These are phyloP conservation scores for Rostrohypoxylon terebratum DNA, from an alignment of 495 filamentous ascomycete species.

Conservation along the genomic window DNA sequence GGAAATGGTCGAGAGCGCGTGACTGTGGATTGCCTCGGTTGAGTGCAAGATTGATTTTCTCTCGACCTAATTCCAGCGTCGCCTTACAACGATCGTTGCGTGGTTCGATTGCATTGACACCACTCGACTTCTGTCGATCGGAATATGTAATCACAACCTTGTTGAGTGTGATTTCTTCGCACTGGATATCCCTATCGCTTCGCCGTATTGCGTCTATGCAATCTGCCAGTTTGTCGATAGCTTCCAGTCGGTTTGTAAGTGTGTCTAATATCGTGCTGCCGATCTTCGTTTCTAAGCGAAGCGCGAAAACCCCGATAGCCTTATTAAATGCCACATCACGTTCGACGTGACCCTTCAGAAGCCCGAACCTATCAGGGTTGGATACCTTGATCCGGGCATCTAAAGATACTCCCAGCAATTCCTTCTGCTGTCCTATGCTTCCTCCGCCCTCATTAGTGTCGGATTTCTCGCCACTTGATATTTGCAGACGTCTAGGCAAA, in stretches of 20 bases:
- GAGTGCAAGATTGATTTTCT: constrained; percentile 64
- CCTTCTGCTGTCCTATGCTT: constrained; percentile 41
- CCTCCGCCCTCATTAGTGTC: constrained; percentile 33
- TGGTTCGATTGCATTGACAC: constrained; percentile 23
- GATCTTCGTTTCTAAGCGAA: constrained; percentile 67
- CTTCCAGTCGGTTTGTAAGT: constrained; percentile 66
- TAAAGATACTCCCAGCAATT: constrained; percentile 49
- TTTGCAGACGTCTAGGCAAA: constrained; percentile 15
- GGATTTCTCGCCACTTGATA: constrained; percentile 20
- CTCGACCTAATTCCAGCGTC: constrained; percentile 50
- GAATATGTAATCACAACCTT: constrained; percentile 73
- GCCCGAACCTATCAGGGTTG: constrained; percentile 54
- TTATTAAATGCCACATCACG: constrained; percentile 70
- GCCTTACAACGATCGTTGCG: constrained; percentile 54
- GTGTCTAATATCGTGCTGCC: constrained; percentile 66
- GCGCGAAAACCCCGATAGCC: constrained; percentile 66
- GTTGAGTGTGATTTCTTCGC: constrained; percentile 68
- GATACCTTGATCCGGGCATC: constrained; percentile 56
- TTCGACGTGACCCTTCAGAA: constrained; percentile 65
- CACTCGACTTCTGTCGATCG: constrained; percentile 32
- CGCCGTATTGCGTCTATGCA: constrained; percentile 70
- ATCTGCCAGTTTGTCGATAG: constrained; percentile 72
- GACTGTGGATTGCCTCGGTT: constrained; percentile 79
- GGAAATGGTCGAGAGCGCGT: constrained; percentile 73
- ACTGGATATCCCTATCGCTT: constrained; percentile 61